Conservation (phyloP, 345 rosid species). For the Syzygium aromaticum region DNA sequence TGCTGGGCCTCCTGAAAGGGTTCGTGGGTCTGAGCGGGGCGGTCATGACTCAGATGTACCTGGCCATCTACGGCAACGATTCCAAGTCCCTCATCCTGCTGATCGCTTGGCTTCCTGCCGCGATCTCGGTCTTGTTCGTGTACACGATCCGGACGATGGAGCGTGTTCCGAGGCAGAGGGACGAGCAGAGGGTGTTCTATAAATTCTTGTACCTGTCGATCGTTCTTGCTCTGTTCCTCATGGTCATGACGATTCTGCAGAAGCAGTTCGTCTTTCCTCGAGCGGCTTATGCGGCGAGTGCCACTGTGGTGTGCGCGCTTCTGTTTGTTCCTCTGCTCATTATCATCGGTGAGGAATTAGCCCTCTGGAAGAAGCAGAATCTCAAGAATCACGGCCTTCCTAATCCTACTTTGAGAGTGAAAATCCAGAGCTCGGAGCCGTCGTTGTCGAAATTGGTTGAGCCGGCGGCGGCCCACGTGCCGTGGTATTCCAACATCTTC, state of each 20-base stretch:
- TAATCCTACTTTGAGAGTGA: background rate
- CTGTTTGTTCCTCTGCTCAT: constrained; percentile 61
- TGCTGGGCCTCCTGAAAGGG: constrained; percentile 80
- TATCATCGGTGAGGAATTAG: constrained; percentile 49
- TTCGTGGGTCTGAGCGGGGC: constrained; percentile 85
- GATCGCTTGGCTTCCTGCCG: constrained; percentile 82
- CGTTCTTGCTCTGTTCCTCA: constrained; percentile 60
- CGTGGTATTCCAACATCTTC: constrained; percentile 45
- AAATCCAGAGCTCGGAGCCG: constrained; percentile 8
- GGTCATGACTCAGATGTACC: constrained; percentile 66
- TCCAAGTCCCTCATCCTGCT: constrained; percentile 66
- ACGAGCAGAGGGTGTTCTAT: constrained; percentile 53
- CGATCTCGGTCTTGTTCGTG: constrained; percentile 59
- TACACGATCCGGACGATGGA: constrained; percentile 48
- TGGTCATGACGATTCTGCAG: constrained; percentile 50
- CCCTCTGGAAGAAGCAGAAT: constrained; percentile 46
- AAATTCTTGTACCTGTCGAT: constrained; percentile 52
- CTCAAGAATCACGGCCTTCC: constrained; percentile 9
- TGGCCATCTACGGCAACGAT: constrained; percentile 72
- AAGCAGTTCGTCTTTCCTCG: constrained; percentile 37
- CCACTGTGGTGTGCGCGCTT: constrained; percentile 31
- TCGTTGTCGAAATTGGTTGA: constrained; percentile 4
- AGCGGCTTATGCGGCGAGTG: constrained; percentile 40
- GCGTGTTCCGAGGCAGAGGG: constrained; percentile 33
- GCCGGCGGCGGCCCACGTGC: background rate